Evolutionary conservation across 2,329 filamentous ascomycete genomes (phyloP), one percentile per base, ranked within the genome.

Genomic region (Aspergillus sp.): DNA sequence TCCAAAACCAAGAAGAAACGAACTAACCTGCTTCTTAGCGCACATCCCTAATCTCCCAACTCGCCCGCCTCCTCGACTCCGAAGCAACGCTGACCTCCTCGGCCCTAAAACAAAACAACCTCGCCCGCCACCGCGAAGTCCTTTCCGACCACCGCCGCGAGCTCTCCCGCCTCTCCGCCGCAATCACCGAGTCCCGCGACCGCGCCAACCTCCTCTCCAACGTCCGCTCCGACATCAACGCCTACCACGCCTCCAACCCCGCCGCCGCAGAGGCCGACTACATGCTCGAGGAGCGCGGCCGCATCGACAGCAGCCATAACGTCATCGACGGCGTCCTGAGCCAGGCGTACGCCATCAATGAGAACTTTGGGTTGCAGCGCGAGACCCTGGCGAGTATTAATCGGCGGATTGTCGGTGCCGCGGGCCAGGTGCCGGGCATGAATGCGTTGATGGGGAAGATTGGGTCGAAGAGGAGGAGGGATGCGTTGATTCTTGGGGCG

Each of bases 331-430:
- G 86, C 63, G 92, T 99, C 36, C 82, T 99, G 60, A 93, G 90
- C 73, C 95, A 98, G 80, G 95, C 95, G 7, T 99, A 99, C 78
- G 93, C 94, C 11, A 92, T 98, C 55, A 96, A 96, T 73, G 92
- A 98, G 79, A 93, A 84, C 75, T 98, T 99, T 74, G 83, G 85
- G 14, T 71, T 92, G 57, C 95, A 99, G 81, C 84, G 93, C 62
- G 93, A 98, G 81, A 94, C 90, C 26, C 78, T 99, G 63, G 85
- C 89, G 49, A 96, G 86, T 75, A 94, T 99, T 71, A 96, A 97
- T 75, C 83, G 94, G 63, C 85, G 94, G 63, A 98, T 99, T 75
- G 92, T 91, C 4, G 83, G 90, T 36, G 94, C 93, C 29, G 95
- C 94, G 45, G 92, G 90, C 71, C 90, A 96, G 73, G 90, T 99